Evolutionary conservation across 306 rosid genomes (phyloP), one percentile per base, ranked within the genome.

Genomic region (Fagus sylvatica): DNA sequence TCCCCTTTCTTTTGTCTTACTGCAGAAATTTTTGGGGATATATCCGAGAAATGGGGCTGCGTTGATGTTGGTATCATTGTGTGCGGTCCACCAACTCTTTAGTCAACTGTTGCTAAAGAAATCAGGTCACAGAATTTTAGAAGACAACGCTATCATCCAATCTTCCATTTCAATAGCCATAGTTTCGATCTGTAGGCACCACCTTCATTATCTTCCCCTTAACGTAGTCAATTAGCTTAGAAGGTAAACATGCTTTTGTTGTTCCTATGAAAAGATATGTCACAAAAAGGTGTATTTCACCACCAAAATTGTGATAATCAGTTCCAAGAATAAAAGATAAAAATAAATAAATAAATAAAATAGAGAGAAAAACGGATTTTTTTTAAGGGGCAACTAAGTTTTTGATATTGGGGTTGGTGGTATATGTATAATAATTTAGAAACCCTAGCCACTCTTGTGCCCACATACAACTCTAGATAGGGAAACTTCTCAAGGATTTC

Each of bases 161-260:
- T 94, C 83, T 94, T 90, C 84, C 98, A 94, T 83, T 94, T 94
- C 84, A 79, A 94, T 68, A 89, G 95, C 64, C 98, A 94, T 19
- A 92, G 98, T 81, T 94, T 94, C 74, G 95, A 94, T 74, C 88
- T 94, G 69, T 94, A 90, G 86, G 74, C 67, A 49, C 72, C 28
- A 33, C 32, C 40, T 60, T 32, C 67, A 30, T 60, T 32, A 32
- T 32, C 66, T 60, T 60, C 66, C 37, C 66, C 40, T 60, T 60
- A 12, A 15, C n/a, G 59, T 17, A 54, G 6, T 54, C 59, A 54
- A 0, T 54, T 17, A n/a, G 59, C 30, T 54, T 54, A 16, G 59
- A n/a, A 54, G 59, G 28, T 28, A 54, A n/a, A 54, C n/a, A 17
- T 54, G 59, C 30, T 22, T 22, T 22, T 22, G 28, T 22, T 22